Evolutionary conservation across 257 asterid species (phyloP).

Genomic region (Fraxinus cuspidata): DNA sequence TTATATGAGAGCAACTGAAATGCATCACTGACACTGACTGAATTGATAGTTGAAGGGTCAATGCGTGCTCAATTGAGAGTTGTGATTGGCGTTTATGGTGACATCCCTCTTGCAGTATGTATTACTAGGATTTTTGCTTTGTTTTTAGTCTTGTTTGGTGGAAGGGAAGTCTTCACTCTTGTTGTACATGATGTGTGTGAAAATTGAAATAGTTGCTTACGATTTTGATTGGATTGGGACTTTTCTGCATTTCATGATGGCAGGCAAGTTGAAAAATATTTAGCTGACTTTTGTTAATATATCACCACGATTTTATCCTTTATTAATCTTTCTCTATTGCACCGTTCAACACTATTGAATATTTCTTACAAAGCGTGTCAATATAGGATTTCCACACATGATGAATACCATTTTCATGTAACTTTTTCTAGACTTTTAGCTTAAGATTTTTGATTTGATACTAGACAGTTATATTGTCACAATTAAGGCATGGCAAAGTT

Average conservation of each 20-base stretch:
- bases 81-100: constrained; percentile 32
- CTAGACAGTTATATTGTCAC: too few species aligned
- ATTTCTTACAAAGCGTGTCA: not conserved
- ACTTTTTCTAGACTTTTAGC: too few species aligned
- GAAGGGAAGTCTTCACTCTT: constrained; percentile 43
- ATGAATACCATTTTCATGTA: too few species aligned
- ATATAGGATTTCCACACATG: too few species aligned
- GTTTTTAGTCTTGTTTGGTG: constrained; percentile 31
- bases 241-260: not conserved
- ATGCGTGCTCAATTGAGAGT: constrained; percentile 37
- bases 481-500: too few species aligned
- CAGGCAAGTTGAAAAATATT: not conserved
- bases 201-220: constrained; percentile 36
- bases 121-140: constrained; percentile 41
- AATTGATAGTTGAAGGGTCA: constrained; percentile 21
- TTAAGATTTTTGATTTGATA: too few species aligned
- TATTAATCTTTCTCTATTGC: too few species aligned
- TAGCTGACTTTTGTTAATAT: not conserved
- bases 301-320: not conserved
- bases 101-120: constrained; percentile 41
- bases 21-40: constrained; percentile 1
- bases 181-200: constrained; percentile 82
- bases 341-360: not conserved
- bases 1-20: constrained; percentile 23
- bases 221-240: constrained; percentile 39